These are phyloP conservation scores for Asclepias syriaca DNA, from an alignment of 257 asterid species.

Conservation along the genomic window DNA sequence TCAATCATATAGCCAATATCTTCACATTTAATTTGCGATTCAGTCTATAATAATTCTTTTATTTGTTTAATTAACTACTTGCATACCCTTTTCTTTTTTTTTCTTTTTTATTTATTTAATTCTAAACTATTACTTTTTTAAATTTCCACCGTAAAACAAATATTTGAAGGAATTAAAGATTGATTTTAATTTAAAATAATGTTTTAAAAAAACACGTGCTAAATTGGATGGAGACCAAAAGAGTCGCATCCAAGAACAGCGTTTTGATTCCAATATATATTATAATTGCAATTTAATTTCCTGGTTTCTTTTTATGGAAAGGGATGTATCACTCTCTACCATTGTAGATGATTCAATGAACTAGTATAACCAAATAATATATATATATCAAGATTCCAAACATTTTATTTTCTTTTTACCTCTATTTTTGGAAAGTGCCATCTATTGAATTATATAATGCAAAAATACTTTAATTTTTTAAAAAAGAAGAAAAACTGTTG, in stretches of 20 bases:
- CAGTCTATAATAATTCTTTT: background rate
- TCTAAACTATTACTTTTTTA: too few relatives aligned
- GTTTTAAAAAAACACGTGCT: background rate
- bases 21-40: background rate
- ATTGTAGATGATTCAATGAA: background rate
- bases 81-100: background rate
- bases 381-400: too few relatives aligned
- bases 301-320: background rate
- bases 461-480: too few relatives aligned
- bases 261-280: background rate
- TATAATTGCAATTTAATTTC: background rate
- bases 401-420: too few relatives aligned
- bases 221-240: background rate
- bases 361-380: too few relatives aligned
- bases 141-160: too few relatives aligned
- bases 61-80: background rate
- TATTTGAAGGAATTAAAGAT: too few relatives aligned
- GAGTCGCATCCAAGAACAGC: background rate
- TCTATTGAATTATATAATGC: too few relatives aligned
- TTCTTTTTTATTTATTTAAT: too few relatives aligned
- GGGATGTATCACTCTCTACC: background rate
- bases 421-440: too few relatives aligned
- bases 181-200: too few relatives aligned
- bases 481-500: too few relatives aligned
- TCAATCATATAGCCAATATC: background rate